Evolutionary conservation across 345 rosid species (phyloP).

Genomic region (Eucalyptus urophylla): DNA sequence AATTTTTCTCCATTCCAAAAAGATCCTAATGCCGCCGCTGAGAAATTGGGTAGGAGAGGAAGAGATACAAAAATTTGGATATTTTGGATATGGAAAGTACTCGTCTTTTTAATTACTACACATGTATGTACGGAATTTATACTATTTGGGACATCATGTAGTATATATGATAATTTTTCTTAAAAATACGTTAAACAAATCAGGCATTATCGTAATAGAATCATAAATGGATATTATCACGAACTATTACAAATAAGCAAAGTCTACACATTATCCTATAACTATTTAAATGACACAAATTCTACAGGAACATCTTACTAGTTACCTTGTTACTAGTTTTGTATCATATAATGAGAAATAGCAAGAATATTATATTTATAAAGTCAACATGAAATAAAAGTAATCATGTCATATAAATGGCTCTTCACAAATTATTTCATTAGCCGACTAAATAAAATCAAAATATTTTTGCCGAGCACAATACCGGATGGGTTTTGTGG

Average conservation of each 20-base stretch:
- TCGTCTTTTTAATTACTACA: too few relatives aligned
- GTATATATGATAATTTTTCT: not conserved
- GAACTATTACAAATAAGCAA: not conserved
- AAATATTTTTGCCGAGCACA: too few relatives aligned
- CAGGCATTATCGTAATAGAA: rapidly evolving
- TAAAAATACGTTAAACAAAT: not conserved
- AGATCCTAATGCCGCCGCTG: not conserved
- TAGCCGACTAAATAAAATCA: not conserved
- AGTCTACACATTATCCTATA: not conserved
- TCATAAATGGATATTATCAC: not conserved
- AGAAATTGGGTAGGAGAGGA: not conserved
- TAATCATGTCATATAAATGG: not conserved
- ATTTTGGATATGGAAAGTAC: not conserved
- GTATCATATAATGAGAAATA: not conserved
- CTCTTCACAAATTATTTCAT: not conserved
- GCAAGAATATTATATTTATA: not conserved
- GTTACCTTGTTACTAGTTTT: not conserved
- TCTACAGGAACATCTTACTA: not conserved
- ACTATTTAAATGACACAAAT: not conserved
- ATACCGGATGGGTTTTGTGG: not conserved
- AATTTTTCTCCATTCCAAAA: rapidly evolving
- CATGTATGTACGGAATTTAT: not conserved
- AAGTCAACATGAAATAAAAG: not conserved
- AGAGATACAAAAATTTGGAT: not conserved
- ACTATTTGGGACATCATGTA: rapidly evolving